phyloP scores from a whole-genome alignment of 2,329 filamentous ascomycete genomes.

The Delphinella strobiligena region DNA sequence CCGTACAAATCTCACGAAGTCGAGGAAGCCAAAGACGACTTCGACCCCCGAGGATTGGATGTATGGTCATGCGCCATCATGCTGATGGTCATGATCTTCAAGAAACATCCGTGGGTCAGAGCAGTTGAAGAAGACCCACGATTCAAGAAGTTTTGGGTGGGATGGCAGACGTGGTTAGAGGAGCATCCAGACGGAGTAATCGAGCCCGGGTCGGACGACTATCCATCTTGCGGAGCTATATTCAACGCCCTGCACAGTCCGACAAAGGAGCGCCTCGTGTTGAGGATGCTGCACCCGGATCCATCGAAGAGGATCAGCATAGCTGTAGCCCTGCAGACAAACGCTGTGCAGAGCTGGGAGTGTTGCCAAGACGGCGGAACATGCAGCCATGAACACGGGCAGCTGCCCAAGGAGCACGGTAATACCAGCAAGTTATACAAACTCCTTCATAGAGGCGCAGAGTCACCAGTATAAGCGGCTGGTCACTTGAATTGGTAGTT shows the following conservation, averaged over 20 bases:
- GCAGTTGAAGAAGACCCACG: slow-evolving; percentile 43
- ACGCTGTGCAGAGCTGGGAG: slow-evolving; percentile 63
- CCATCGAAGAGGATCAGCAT: slow-evolving; percentile 60
- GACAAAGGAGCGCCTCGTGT: slow-evolving; percentile 55
- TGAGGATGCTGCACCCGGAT: slow-evolving; percentile 75
- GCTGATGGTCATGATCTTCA: slow-evolving; percentile 64
- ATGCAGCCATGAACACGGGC: neutral
- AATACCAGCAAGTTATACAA: neutral
- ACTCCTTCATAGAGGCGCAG: neutral
- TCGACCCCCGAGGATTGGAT: slow-evolving; percentile 69
- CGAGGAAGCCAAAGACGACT: slow-evolving; percentile 50
- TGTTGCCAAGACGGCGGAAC: slow-evolving; percentile 45
- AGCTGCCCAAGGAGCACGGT: neutral
- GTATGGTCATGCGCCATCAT: slow-evolving; percentile 80
- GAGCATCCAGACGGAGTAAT: slow-evolving; percentile 41
- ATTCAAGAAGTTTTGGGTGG: slow-evolving; percentile 53
- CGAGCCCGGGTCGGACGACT: slow-evolving; percentile 26
- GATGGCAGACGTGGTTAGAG: slow-evolving; percentile 57
- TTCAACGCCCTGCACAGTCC: slow-evolving; percentile 55
- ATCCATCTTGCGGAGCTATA: slow-evolving; percentile 53
- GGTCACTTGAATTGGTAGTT: too few species aligned
- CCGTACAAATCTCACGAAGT: slow-evolving; percentile 86
- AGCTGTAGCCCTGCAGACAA: slow-evolving; percentile 53
- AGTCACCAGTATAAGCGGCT: neutral
- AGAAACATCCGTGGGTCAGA: slow-evolving; percentile 61